Evolutionary conservation across 2,329 filamentous ascomycete species (phyloP).

Genomic region (Alternaria rosae): DNA sequence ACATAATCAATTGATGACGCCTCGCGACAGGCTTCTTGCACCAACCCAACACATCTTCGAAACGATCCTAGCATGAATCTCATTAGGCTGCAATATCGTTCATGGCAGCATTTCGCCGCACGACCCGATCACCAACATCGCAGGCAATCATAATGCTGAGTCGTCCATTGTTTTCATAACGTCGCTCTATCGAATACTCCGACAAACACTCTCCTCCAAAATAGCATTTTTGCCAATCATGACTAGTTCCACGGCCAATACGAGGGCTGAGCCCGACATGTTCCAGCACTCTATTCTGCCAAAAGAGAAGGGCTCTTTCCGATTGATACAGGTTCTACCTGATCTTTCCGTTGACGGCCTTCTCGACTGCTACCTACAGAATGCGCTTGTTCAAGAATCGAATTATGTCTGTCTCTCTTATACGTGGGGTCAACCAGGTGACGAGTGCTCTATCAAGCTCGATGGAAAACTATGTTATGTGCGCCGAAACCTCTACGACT

Average conservation of each 20-base stretch:
- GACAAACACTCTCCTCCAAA: too few relatives aligned
- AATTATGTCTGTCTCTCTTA: not conserved
- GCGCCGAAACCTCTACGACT: not conserved
- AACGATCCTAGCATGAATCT: too few relatives aligned
- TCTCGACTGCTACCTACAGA: not conserved
- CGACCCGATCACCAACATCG: too few relatives aligned
- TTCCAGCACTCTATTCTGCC: not conserved
- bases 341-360: not conserved
- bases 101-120: too few relatives aligned
- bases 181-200: too few relatives aligned
- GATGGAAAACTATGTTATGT: not conserved
- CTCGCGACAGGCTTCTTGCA: not conserved
- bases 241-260: too few relatives aligned
- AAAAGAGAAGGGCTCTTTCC: not conserved
- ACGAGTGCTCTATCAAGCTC: not conserved
- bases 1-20: not conserved
- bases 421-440: not conserved
- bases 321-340: not conserved
- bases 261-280: too few relatives aligned
- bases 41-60: not conserved
- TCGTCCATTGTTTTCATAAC: too few relatives aligned
- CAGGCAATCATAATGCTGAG: too few relatives aligned
- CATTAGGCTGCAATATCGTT: too few relatives aligned
- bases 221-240: too few relatives aligned
- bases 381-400: not conserved